These are phyloP conservation scores for Boletus subcaerulescens DNA, from an alignment of 768 basidiomycete genomes.

Conservation along the genomic window DNA sequence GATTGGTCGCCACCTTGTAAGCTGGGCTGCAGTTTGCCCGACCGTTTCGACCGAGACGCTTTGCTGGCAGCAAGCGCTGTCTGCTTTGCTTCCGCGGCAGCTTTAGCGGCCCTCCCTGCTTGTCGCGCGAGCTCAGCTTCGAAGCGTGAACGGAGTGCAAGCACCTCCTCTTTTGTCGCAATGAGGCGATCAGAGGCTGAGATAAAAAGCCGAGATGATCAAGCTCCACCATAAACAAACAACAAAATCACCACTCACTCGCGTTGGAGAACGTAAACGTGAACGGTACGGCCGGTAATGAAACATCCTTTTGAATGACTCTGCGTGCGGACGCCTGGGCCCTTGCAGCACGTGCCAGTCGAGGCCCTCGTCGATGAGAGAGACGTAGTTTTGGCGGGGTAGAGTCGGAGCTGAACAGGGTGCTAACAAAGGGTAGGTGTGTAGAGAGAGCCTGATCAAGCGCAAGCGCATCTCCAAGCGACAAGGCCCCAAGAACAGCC, in stretches of 20 bases:
- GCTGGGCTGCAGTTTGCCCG: slow-evolving; percentile 37
- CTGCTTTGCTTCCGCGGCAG: slow-evolving; percentile 49
- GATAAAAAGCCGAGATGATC: slow-evolving; percentile 26
- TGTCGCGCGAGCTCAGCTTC: slow-evolving; percentile 73
- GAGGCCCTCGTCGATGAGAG: slow-evolving; percentile 52
- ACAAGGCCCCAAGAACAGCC: slow-evolving; percentile 63
- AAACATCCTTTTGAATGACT: slow-evolving; percentile 26
- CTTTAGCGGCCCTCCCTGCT: slow-evolving; percentile 52
- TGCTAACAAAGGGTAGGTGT: slow-evolving; percentile 28
- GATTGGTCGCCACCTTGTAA: slow-evolving; percentile 33
- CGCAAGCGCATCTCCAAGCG: slow-evolving; percentile 66
- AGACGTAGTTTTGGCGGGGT: slow-evolving; percentile 43
- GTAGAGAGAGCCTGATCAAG: slow-evolving; percentile 75
- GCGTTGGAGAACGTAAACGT: slow-evolving; percentile 58
- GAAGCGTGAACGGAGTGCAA: slow-evolving; percentile 61
- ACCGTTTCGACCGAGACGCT: slow-evolving; percentile 36
- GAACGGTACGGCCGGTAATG: slow-evolving; percentile 55
- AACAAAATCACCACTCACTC: slow-evolving; percentile 56
- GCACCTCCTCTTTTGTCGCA: slow-evolving; percentile 67
- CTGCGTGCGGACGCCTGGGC: slow-evolving; percentile 12
- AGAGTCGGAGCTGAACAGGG: slow-evolving; percentile 35
- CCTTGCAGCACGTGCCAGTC: slow-evolving; percentile 46
- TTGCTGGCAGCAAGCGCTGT: slow-evolving; percentile 40
- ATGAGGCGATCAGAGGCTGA: slow-evolving; percentile 71
- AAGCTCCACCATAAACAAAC: slow-evolving; percentile 23